Conservation (phyloP, 768 basidiomycete species). For the Tulasnella calospora region DNA sequence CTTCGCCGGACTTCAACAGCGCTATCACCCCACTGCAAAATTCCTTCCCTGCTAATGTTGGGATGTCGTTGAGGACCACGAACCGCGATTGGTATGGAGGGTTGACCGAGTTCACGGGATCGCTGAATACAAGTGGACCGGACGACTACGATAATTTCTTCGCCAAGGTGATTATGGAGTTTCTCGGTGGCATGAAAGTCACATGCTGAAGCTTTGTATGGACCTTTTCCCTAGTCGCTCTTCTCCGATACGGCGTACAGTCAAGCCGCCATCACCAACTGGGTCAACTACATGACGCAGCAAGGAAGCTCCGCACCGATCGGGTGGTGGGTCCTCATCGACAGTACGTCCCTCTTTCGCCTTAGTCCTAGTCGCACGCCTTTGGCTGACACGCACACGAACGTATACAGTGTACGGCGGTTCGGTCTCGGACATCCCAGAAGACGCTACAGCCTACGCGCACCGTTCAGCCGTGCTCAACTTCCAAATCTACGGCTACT, state of each 20-base stretch:
- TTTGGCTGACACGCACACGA: too few species aligned
- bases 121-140: not conserved
- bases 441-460: conserved; percentile 44
- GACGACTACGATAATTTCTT: conserved; percentile 29
- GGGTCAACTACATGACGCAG: conserved; percentile 8
- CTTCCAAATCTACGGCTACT: conserved; percentile 50
- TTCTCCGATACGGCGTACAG: not conserved
- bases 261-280: not conserved
- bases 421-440: conserved; percentile 43
- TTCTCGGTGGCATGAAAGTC: not conserved
- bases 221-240: not conserved
- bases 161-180: conserved; percentile 25
- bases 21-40: conserved; percentile 24
- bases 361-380: not conserved
- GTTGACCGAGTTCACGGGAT: not conserved
- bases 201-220: not conserved
- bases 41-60: not conserved
- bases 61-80: not conserved
- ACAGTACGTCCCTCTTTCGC: not conserved
- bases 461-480: conserved; percentile 45
- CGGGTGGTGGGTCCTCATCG: conserved; percentile 8
- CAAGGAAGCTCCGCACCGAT: not conserved
- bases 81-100: not conserved
- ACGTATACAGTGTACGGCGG: conserved; percentile 37
- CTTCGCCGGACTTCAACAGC: conserved; percentile 18